Conservation (phyloP, 345 rosid genomes). For the Cochlearia excelsa region DNA sequence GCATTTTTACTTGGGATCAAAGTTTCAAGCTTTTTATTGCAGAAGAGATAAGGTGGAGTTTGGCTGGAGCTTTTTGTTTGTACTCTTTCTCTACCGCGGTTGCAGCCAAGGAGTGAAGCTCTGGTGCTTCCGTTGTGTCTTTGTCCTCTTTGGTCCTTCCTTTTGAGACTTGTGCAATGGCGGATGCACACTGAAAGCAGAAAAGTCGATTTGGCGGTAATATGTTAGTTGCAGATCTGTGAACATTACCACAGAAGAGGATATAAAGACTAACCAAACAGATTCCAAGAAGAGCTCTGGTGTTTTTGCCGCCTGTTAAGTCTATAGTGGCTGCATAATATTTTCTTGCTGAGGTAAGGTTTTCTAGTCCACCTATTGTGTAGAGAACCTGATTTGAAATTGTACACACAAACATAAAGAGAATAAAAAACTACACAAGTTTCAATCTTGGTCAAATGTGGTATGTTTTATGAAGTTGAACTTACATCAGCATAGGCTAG, state of each 20-base stretch:
- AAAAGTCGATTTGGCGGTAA: background rate
- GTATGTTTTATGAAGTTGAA: background rate
- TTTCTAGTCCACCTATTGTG: conserved; percentile 89
- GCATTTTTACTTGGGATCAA: no score
- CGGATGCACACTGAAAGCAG: conserved; percentile 66
- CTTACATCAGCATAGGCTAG: conserved; percentile 77
- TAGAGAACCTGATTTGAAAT: conserved; percentile 66
- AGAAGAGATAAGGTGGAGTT: conserved; percentile 58
- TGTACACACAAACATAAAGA: background rate
- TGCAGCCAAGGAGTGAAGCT: conserved; percentile 65
- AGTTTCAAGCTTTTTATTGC: conserved; percentile 75
- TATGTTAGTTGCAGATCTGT: conserved; percentile 1
- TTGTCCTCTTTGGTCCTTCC: conserved; percentile 87
- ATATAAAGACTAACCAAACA: conserved; percentile 63
- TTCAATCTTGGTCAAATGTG: no score
- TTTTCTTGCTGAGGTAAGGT: conserved; percentile 77
- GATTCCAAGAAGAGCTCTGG: conserved; percentile 81
- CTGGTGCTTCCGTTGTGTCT: conserved; percentile 48
- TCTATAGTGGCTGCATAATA: conserved; percentile 83
- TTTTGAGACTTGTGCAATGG: conserved; percentile 67
- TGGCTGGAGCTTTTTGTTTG: conserved; percentile 69
- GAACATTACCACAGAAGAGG: conserved; percentile 21
- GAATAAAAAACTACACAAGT: background rate
- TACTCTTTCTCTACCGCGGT: conserved; percentile 82
- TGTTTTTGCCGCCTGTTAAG: conserved; percentile 92